Base-by-base conservation (phyloP, 495 filamentous ascomycete genomes). In the Penicillium maclennaniae region DNA sequence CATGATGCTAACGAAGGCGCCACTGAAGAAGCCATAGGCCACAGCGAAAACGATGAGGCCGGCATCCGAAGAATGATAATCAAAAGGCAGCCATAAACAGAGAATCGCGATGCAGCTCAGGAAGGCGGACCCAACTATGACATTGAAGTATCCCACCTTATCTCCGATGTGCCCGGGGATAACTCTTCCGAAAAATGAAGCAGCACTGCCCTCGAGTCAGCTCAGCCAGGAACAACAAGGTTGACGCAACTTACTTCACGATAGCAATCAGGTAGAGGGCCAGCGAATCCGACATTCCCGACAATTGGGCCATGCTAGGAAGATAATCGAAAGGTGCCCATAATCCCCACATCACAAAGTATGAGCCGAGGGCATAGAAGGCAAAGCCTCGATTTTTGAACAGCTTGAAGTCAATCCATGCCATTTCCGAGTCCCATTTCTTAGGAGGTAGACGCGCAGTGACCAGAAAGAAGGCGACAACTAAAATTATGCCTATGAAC, bases 211-310 rank as follows among this genome's bases (percentile, higher is more conserved):
- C 23, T 23, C 23, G 5, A 5, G 23, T 23, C 23, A 23, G 23
- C 23, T 23, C 23, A 2, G 23, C 2, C 5, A 2, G 23, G 5
- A 5, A 23, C 23, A 23, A 23, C 23, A 23, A 23, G 23, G 5
- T 23, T 23, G 23, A 23, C 23, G 5, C 2, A 23, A 2, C 23
- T 23, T 23, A 23, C 23, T 67, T 66, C 15, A 68, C 28, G 17
- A 63, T 59, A 5, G 58, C 39, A n/a, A 64, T 26, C 42, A 61
- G 53, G 48, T 69, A 69, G 28, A 58, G 58, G 0, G 81, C 73
- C 0, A 85, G 61, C 6, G 69, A 68, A 6, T 62, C 31, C 4
- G 71, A 60, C 62, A 84, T 72, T 23, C 23, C 23, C 23, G 23
- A 23, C 23, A 38, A 38, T 38, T 38, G 36, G 2, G 36, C 36